Conservation (phyloP, 495 filamentous ascomycete genomes). For the Aspergillus homomorphus region DNA sequence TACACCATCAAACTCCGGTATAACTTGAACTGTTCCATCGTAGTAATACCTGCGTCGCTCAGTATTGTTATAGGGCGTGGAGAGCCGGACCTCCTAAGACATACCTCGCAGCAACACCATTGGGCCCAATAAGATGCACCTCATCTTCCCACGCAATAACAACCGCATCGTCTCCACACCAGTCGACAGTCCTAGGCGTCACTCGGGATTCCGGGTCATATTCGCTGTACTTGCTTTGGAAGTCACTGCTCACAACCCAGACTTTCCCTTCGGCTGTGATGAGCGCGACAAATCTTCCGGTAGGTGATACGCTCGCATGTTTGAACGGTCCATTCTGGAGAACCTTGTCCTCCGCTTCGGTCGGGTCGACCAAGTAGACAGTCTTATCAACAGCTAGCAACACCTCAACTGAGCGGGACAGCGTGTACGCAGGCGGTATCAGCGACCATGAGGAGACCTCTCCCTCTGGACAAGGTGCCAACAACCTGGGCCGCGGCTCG, state of each 20-base stretch:
- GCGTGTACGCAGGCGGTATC: conserved; percentile 81
- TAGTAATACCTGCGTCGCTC: conserved; percentile 68
- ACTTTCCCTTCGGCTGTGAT: conserved; percentile 83
- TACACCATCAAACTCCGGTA: conserved; percentile 87
- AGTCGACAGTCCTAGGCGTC: conserved; percentile 82
- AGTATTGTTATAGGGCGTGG: background rate
- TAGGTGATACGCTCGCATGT: conserved; percentile 84
- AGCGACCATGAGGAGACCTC: conserved; percentile 85
- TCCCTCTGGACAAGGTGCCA: conserved; percentile 74
- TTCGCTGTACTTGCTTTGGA: conserved; percentile 86
- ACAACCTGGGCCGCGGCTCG: conserved; percentile 81
- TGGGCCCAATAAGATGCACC: conserved; percentile 89
- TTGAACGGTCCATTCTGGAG: conserved; percentile 90
- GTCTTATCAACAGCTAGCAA: conserved; percentile 83
- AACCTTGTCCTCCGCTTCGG: conserved; percentile 84
- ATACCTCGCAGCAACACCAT: conserved; percentile 68
- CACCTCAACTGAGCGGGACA: conserved; percentile 94
- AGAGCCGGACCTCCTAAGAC: conserved; percentile 7
- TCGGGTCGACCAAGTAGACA: conserved; percentile 79
- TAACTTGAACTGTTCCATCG: conserved; percentile 82
- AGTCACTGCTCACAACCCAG: conserved; percentile 92
- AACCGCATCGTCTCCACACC: conserved; percentile 95
- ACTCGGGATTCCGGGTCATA: conserved; percentile 84
- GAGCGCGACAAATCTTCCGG: conserved; percentile 80
- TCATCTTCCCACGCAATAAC: conserved; percentile 97